These are phyloP conservation scores for Syncephalis plumigaleata DNA, from an alignment of 371 early-diverging fungal genomes.

Conservation along the genomic window DNA sequence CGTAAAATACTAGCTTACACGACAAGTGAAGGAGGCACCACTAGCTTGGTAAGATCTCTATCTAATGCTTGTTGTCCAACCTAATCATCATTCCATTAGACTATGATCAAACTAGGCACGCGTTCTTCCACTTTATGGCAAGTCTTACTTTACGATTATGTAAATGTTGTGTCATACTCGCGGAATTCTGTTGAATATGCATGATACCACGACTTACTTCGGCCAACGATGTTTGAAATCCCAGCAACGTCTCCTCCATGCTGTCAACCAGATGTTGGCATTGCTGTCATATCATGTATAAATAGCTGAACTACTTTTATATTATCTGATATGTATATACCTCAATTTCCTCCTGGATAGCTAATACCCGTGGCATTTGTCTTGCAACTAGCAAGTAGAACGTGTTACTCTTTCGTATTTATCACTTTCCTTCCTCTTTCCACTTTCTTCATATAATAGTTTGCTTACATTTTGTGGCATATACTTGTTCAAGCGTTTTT, in stretches of 20 bases:
- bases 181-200: slow-evolving; percentile 60
- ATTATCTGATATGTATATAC: no score
- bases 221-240: slow-evolving; percentile 72
- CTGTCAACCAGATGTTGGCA: slow-evolving; percentile 69
- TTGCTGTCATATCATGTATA: slow-evolving; percentile 11
- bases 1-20: slow-evolving; percentile 16
- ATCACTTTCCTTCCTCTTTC: no score
- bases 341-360: no score
- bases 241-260: slow-evolving; percentile 69
- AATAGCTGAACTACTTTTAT: no score
- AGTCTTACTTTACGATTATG: slow-evolving; percentile 57
- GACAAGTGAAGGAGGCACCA: slow-evolving; percentile 62
- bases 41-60: slow-evolving; percentile 58
- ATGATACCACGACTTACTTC: slow-evolving; percentile 76
- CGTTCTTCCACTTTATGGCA: neutral
- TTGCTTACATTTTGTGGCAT: no score
- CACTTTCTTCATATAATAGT: no score
- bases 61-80: slow-evolving; percentile 47
- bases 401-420: no score
- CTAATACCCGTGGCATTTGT: no score
- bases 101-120: neutral
- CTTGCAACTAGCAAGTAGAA: no score
- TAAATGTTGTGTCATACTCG: slow-evolving; percentile 56
- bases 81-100: slow-evolving; percentile 7
- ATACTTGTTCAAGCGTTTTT: no score